Evolutionary conservation across 768 basidiomycete genomes (phyloP).

Genomic region (Pisolithus microcarpus): DNA sequence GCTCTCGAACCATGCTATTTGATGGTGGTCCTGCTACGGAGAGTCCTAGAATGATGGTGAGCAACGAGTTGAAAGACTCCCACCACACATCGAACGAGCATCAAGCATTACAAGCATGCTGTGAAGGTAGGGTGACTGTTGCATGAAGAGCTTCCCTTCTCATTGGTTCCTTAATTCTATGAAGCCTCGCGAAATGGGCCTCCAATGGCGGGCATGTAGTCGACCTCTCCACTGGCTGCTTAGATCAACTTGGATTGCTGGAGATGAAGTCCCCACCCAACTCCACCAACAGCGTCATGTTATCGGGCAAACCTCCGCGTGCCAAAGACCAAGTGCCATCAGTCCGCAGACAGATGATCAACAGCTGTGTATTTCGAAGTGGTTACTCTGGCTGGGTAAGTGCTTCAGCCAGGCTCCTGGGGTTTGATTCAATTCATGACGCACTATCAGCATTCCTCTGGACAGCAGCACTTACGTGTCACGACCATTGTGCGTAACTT

Average conservation of each 20-base stretch:
- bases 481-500: conserved; percentile 97
- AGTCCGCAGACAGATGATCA: conserved; percentile 80
- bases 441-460: conserved; percentile 95
- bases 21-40: no score
- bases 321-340: conserved; percentile 93
- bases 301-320: conserved; percentile 96
- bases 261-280: conserved; percentile 95
- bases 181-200: no score
- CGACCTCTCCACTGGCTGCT: no score
- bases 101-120: conserved; percentile 95
- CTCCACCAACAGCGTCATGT: conserved; percentile 85
- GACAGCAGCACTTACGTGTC: conserved; percentile 92
- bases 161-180: no score
- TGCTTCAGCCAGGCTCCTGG: no score
- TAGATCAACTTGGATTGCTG: conserved; percentile 93
- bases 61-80: conserved; percentile 91
- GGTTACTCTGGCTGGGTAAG: conserved; percentile 32
- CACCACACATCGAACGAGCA: conserved; percentile 97
- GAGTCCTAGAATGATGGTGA: conserved; percentile 97
- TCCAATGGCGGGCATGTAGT: no score
- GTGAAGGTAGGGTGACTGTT: conserved; percentile 59
- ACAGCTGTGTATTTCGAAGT: conserved; percentile 97
- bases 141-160: no score
- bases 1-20: no score
- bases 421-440: conserved; percentile 52